A percentile compares a stretch with the other conserved stretches of the same genome.
Conservation (phyloP, 208 protist genomes). For the Crithidia mellificae region DNA sequence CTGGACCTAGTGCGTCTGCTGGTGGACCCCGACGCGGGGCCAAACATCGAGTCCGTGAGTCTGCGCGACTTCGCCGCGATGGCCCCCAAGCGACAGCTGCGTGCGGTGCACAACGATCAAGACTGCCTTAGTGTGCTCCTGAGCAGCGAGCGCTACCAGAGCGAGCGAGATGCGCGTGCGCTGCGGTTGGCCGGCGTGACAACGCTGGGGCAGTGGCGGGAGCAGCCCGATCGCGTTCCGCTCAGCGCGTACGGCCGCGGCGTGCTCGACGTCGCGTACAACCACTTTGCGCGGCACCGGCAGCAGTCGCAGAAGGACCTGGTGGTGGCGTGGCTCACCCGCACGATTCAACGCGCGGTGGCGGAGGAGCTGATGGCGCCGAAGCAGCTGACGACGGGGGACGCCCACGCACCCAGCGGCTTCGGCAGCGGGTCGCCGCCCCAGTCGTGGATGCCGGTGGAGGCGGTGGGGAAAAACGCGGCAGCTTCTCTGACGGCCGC, state of each 20-base stretch:
- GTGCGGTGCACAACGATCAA: conserved; percentile 48
- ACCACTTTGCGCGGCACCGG: conserved; percentile 20
- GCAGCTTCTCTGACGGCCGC: too few species aligned
- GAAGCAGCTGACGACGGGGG: conserved; percentile 13
- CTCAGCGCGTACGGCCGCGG: conserved; percentile 72
- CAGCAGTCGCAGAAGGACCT: conserved; percentile 54
- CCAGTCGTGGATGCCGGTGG: conserved; percentile 1
- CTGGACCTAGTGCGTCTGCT: conserved; percentile 61
- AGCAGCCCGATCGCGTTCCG: conserved; percentile 63
- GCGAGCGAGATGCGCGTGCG: conserved; percentile 60
- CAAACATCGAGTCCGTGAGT: conserved; percentile 60
- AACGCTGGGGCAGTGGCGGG: conserved; percentile 73
- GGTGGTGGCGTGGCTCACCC: conserved; percentile 80
- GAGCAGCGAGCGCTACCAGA: conserved; percentile 63
- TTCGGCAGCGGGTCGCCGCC: too few species aligned
- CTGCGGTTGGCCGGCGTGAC: conserved; percentile 68
- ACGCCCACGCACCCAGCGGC: background rate
- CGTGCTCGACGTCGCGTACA: conserved; percentile 61
- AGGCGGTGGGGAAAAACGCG: conserved; percentile 2
- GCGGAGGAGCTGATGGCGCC: conserved; percentile 67
- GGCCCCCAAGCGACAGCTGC: conserved; percentile 58
- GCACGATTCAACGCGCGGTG: conserved; percentile 77
- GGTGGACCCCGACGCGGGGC: conserved; percentile 54
- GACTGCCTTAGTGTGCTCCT: conserved; percentile 64
- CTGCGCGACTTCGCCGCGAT: conserved; percentile 76